A percentile compares a stretch with the other conserved stretches of the same genome.
phyloP scores from a whole-genome alignment of 257 asterid genomes.

The Fraxinus excelsior region DNA sequence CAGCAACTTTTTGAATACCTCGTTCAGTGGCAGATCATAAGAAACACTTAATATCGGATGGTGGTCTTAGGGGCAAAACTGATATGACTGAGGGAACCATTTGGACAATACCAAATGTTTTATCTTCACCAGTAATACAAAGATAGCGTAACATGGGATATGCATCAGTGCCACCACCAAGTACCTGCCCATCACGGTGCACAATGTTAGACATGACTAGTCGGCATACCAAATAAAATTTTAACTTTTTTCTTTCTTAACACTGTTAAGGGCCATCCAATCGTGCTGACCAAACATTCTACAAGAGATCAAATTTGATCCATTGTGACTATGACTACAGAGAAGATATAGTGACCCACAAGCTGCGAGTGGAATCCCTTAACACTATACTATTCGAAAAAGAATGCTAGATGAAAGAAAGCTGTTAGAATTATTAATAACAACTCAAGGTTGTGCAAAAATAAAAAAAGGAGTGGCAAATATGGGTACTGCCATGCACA shows the following conservation, averaged over 20 bases:
- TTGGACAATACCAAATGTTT: conserved; percentile 50
- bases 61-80: conserved; percentile 13
- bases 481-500: background rate
- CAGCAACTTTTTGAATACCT: background rate
- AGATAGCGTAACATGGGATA: conserved; percentile 69
- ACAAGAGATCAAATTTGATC: background rate
- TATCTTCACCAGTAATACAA: conserved; percentile 49
- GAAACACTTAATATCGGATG: background rate
- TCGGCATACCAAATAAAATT: background rate
- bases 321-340: background rate
- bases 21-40: background rate
- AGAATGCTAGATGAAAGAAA: background rate
- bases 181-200: conserved; percentile 53
- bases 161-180: conserved; percentile 81
- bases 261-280: background rate
- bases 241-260: background rate
- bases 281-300: background rate
- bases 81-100: conserved; percentile 58
- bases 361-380: background rate
- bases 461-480: background rate
- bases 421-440: no score
- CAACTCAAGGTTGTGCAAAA: no score
- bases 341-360: background rate
- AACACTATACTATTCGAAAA: no score
- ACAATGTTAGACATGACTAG: background rate